Base-by-base conservation (phyloP, 495 filamentous ascomycete genomes). In the Jackrogersella minutella region DNA sequence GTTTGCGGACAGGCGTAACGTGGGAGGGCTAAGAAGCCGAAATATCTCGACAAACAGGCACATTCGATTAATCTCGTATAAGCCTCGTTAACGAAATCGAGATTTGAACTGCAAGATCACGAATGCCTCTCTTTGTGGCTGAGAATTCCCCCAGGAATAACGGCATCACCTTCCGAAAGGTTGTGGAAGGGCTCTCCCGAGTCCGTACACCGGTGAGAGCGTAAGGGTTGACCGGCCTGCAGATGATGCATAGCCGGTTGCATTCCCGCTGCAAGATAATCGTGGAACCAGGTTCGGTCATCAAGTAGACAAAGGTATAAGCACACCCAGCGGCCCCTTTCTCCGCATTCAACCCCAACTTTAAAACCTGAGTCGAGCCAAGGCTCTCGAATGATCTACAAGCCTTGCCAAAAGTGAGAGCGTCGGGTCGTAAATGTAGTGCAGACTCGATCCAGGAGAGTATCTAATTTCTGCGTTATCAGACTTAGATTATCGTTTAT, bases 231-330 rank as follows among this genome's bases (percentile, higher is more conserved):
- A 41, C 41, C 66, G 66, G 66, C 55, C 62, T 64, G 66, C 66
- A 58, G 56, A 61, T 34, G 33, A 58, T 69, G 60, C 66, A 64
- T 64, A 62, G 52, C 66, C 66, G 66, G 66, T 69, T 65, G 61
- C 66, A 65, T 69, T 69, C 56, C 56, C 55, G 66, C 66, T 69
- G 66, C 66, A 65, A 33, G 61, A 57, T 69, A 46, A 14, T 65
- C 51, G 41, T 56, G 24, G 61, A 65, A 65, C 66, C 66, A 65
- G 66, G 66, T 69, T 62, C 57, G 17, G 11, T 30, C 36, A 22
- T 34, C n/a, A 34, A 41, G 50, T 6, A 55, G 3, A 7, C 19
- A 21, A 21, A 33, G 34, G 21, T 56, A 34, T 56, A n/a, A n/a
- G 58, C 53, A 56, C 40, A 54, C 9, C 26, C 22, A 51, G 21